These are phyloP conservation scores for Eucalyptus pauciflora DNA, from an alignment of 345 rosid genomes.

Conservation along the genomic window DNA sequence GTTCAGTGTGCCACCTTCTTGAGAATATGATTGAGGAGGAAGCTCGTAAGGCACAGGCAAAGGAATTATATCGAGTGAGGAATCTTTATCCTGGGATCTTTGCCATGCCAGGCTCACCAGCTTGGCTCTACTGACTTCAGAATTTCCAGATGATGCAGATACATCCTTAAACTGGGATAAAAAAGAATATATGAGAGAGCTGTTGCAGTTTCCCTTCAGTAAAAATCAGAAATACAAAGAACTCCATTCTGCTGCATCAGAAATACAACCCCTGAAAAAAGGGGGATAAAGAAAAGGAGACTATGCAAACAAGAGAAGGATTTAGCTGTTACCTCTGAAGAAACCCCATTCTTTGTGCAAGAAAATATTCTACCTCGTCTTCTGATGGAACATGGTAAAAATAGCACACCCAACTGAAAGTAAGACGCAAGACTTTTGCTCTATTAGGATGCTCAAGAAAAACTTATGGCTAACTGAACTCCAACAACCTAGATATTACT, in stretches of 20 bases:
- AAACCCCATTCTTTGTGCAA: slow-evolving; percentile 27
- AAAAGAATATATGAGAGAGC: not conserved
- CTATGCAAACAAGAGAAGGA: not conserved
- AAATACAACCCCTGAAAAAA: not conserved
- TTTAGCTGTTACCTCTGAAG: slow-evolving; percentile 18
- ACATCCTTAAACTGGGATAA: slow-evolving; percentile 4
- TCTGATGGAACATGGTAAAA: slow-evolving; percentile 34
- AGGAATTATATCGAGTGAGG: slow-evolving; percentile 30
- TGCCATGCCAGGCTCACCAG: slow-evolving; percentile 63
- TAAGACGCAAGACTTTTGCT: not conserved
- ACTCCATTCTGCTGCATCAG: not conserved
- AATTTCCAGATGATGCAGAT: not conserved
- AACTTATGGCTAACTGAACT: not conserved
- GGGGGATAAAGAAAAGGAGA: not conserved
- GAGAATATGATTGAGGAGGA: slow-evolving; percentile 61
- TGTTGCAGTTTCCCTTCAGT: not conserved
- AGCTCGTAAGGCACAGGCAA: slow-evolving; percentile 77
- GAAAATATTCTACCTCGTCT: slow-evolving; percentile 31
- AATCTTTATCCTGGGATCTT: slow-evolving; percentile 18
- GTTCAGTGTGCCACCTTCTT: slow-evolving; percentile 38
- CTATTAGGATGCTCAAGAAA: not conserved
- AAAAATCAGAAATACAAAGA: not conserved
- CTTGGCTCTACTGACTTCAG: slow-evolving; percentile 15
- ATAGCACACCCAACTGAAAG: slow-evolving; percentile 73
- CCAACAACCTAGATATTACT: not conserved